Conservation (phyloP, 116 monocot genomes). For the Papilionanthe hybrid region DNA sequence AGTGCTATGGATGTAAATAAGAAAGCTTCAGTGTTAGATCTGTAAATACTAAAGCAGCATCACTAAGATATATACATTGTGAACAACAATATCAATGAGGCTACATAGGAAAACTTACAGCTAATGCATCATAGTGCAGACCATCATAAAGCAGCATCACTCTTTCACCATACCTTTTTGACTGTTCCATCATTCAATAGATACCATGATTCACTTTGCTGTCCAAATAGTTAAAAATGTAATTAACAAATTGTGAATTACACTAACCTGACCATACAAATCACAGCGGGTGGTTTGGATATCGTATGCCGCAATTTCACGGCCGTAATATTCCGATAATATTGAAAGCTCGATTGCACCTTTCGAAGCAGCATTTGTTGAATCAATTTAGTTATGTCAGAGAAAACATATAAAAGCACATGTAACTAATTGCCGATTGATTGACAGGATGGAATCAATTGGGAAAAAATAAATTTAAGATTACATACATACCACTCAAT, state of each 20-base stretch:
- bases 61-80: not conserved
- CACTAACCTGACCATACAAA: constrained; percentile 88
- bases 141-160: constrained; percentile 99
- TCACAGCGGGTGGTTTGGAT: constrained; percentile 91
- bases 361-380: constrained; percentile 12
- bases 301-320: constrained; percentile 98
- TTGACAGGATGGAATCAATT: not conserved
- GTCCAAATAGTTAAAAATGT: not conserved
- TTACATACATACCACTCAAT: no score
- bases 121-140: constrained; percentile 93
- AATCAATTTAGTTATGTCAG: not conserved
- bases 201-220: not conserved
- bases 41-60: no score
- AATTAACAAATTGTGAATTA: not conserved
- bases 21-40: no score
- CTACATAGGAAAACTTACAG: constrained; percentile 46
- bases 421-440: constrained; percentile 8
- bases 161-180: constrained; percentile 67
- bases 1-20: no score
- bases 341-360: constrained; percentile 95
- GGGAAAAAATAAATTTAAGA: not conserved
- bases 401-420: not conserved
- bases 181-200: constrained; percentile 39
- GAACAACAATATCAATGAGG: not conserved
- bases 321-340: constrained; percentile 77